Evolutionary conservation across 2,329 filamentous ascomycete genomes (phyloP), one percentile per base, ranked within the genome.

Genomic region (Fusarium torreyae): DNA sequence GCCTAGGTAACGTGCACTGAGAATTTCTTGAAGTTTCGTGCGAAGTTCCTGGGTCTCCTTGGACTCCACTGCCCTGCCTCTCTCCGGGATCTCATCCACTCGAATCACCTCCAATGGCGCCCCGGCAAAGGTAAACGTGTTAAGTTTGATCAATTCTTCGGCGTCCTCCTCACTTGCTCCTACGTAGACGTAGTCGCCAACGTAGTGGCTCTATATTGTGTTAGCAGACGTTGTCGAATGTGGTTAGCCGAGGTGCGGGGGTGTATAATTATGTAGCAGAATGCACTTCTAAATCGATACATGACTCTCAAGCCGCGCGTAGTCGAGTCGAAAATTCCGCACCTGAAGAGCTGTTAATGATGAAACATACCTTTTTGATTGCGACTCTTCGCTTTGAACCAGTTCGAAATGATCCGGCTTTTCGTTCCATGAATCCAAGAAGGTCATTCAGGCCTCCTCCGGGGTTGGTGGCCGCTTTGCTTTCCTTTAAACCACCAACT

Each of bases 311-410:
- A 64, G 49, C 60, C 66, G 71, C 62, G 63, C 58, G 66, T 63
- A 64, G 62, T 53, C 59, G 66, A 62, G 69, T 63, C 58, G 63
- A 57, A 65, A 66, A 50, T 45, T 69, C 63, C 55, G 64, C 68
- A 77, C 76, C 77, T 74, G 73, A 72, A 74, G 63, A 60, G 69
- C 61, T 61, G 76, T 80, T 75, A 77, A 77, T 74, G 69, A 69
- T 66, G 22, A 55, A 79, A 92, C 91, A 88, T 92, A 94, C 92
- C 90, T 93, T 93, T 82, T 88, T 89, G 68, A 94, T 89, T 77
- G 85, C 89, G 73, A 92, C 83, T 71, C 83, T 82, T 74, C 86
- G 84, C 75, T 81, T 76, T 76, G 74, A 72, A 62, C 76, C 74
- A 34, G 84, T 84, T 63, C 82, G 82, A 73, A 88, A 83, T 69